phyloP scores from a whole-genome alignment of 371 early-diverging fungal species.

The Mucor piriformis region DNA sequence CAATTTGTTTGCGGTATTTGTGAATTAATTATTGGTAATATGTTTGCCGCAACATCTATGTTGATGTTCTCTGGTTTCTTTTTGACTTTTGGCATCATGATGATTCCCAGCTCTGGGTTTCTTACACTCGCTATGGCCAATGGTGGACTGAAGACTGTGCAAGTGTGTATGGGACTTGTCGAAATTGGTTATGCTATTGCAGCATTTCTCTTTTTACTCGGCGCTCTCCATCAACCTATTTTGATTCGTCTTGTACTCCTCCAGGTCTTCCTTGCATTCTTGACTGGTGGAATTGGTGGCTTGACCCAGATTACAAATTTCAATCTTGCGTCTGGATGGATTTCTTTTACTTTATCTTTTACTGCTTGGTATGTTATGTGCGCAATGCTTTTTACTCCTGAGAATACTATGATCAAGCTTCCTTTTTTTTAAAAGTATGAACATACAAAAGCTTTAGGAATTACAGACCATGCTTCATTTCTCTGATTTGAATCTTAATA shows the following conservation, averaged over 20 bases:
- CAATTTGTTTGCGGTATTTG: slow-evolving; percentile 41
- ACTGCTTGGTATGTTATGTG: slow-evolving; percentile 44
- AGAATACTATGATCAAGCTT: slow-evolving; percentile 33
- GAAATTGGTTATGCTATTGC: slow-evolving; percentile 39
- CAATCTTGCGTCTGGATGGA: slow-evolving; percentile 36
- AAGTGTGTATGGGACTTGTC: slow-evolving; percentile 34
- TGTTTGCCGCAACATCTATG: slow-evolving; percentile 44
- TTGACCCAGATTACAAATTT: slow-evolving; percentile 19
- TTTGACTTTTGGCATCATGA: slow-evolving; percentile 44
- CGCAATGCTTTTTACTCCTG: slow-evolving; percentile 39
- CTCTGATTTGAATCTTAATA: no score
- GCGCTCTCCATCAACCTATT: slow-evolving; percentile 40
- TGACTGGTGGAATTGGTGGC: slow-evolving; percentile 37
- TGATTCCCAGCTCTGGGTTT: slow-evolving; percentile 39
- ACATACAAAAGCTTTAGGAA: no score
- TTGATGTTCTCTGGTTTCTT: slow-evolving; percentile 45
- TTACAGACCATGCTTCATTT: no score
- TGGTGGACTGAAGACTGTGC: slow-evolving; percentile 29
- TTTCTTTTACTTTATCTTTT: slow-evolving; percentile 37
- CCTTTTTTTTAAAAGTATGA: slow-evolving; percentile 45
- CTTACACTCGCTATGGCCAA: slow-evolving; percentile 19
- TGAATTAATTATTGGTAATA: slow-evolving; percentile 37
- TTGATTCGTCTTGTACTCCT: slow-evolving; percentile 36
- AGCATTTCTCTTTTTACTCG: slow-evolving; percentile 40
- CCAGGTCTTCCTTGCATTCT: slow-evolving; percentile 44